Conservation (phyloP, 2,329 filamentous ascomycete species). For the Atkinsonella texensis region DNA sequence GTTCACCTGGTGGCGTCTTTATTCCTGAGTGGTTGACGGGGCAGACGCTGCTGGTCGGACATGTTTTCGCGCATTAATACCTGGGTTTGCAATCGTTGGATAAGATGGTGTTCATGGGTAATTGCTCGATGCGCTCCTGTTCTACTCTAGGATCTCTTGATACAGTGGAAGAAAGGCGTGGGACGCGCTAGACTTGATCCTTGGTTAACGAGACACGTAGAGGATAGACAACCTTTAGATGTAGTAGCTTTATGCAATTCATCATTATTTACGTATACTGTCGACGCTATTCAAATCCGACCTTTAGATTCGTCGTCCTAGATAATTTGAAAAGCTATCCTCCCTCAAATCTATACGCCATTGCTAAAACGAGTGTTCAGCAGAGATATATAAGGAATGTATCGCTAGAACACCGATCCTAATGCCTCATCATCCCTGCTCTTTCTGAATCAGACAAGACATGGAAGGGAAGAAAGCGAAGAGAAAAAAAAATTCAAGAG, state of each 20-base stretch:
- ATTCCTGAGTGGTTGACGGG: no score
- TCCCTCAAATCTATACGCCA: background rate
- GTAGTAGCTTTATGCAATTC: no score
- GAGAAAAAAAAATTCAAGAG: background rate
- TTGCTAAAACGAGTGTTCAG: background rate
- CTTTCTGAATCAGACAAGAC: background rate
- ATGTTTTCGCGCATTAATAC: background rate
- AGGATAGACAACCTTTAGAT: no score
- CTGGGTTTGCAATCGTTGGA: no score
- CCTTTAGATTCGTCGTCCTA: background rate
- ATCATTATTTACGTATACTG: no score
- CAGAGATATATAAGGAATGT: background rate
- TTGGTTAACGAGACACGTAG: no score
- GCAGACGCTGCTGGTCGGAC: background rate
- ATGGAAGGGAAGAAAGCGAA: background rate
- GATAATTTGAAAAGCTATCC: background rate
- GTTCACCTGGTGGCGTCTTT: no score
- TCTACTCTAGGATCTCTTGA: background rate
- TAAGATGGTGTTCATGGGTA: background rate
- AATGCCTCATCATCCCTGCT: background rate
- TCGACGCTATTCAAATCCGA: no score
- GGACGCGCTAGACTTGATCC: background rate
- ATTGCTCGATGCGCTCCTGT: no score
- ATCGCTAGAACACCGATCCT: background rate
- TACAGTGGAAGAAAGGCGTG: background rate